Evolutionary conservation across 2,329 filamentous ascomycete species (phyloP).

Genomic region (Fusarium fracticaudum): DNA sequence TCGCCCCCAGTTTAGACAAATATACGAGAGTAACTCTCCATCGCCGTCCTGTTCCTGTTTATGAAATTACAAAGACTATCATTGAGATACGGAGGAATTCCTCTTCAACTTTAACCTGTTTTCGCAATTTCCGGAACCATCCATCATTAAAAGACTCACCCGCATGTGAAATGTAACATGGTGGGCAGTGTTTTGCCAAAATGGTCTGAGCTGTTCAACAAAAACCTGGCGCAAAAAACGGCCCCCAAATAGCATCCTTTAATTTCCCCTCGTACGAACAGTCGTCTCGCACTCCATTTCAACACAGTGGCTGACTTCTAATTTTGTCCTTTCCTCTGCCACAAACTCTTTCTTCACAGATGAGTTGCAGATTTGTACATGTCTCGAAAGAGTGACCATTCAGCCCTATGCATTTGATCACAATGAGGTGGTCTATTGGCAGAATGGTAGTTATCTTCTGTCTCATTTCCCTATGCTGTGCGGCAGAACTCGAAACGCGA

Average conservation of each 20-base stretch:
- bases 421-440: background rate
- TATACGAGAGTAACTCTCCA: background rate
- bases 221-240: background rate
- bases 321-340: rapidly evolving
- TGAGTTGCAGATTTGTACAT: background rate
- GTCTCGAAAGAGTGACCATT: rapidly evolving
- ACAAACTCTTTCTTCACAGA: rapidly evolving
- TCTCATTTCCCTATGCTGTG: rapidly evolving
- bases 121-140: rapidly evolving
- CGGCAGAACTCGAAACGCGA: background rate
- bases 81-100: rapidly evolving
- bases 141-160: background rate
- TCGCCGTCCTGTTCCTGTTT: no score
- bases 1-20: rapidly evolving
- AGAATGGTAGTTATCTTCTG: background rate
- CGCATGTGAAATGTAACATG: background rate
- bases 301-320: no score
- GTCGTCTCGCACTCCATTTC: no score
- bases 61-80: no score
- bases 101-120: rapidly evolving
- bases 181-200: no score
- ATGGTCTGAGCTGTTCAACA: background rate
- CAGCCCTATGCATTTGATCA: rapidly evolving
- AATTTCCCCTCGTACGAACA: background rate
- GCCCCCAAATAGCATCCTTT: background rate